phyloP scores from a whole-genome alignment of 2,329 filamentous ascomycete species.

The Fusarium citri region DNA sequence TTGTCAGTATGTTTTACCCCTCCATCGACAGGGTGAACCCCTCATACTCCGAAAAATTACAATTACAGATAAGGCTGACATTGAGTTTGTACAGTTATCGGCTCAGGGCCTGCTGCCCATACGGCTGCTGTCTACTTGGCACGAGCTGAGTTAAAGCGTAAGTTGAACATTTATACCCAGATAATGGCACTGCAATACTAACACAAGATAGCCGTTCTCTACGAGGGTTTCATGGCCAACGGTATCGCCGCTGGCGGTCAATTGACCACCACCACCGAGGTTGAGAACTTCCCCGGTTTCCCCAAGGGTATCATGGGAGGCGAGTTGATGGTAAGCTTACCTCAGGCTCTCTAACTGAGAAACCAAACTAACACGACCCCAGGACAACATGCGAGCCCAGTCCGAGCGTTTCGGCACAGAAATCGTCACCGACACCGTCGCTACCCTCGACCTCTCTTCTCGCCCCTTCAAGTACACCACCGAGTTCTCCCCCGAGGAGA shows the following conservation, averaged over 20 bases:
- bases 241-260: conserved; percentile 96
- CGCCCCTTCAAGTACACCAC: conserved; percentile 94
- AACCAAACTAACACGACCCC: conserved; percentile 18
- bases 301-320: conserved; percentile 86
- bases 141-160: conserved; percentile 89
- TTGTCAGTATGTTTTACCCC: conserved; percentile 76
- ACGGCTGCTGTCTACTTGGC: conserved; percentile 97
- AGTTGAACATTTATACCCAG: conserved; percentile 44
- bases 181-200: conserved; percentile 3
- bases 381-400: conserved; percentile 92
- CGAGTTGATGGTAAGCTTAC: conserved; percentile 78
- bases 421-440: conserved; percentile 92
- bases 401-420: conserved; percentile 92
- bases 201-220: conserved; percentile 75
- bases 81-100: conserved; percentile 68
- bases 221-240: conserved; percentile 98
- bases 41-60: conserved; percentile 1
- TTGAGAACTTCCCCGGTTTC: conserved; percentile 99
- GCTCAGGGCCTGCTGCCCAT: conserved; percentile 96
- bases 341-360: background rate
- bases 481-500: conserved; percentile 85
- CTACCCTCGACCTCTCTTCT: conserved; percentile 83
- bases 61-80: conserved; percentile 6
- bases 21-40: conserved; percentile 10
- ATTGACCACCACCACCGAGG: conserved; percentile 96